Percentiles rank a stretch among this genome's conserved stretches.
phyloP scores from a whole-genome alignment of 805 yeast genomes.

The Teunomyces cretensis region DNA sequence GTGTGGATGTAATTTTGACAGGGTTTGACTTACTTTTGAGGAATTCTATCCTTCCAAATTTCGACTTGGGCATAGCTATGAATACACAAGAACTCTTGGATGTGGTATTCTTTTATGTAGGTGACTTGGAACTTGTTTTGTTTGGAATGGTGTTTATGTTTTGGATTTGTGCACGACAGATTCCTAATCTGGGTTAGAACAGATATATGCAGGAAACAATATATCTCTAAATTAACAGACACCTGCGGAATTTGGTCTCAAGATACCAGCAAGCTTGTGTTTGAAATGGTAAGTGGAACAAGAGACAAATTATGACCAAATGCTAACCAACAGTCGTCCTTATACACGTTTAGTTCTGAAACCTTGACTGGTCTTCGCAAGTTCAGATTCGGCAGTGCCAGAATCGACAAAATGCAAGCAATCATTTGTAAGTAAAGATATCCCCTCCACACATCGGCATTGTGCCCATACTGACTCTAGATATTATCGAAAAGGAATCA shows the following conservation, averaged over 20 bases:
- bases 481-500: conserved; percentile 54
- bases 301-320: neutral
- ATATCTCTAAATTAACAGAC: no score
- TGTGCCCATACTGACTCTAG: conserved; percentile 20
- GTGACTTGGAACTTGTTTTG: conserved; percentile 1
- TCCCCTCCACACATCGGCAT: neutral
- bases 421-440: conserved; percentile 47
- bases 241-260: no score
- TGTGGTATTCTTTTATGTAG: conserved; percentile 4
- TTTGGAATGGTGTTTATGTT: conserved; percentile 4
- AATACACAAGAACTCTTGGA: neutral
- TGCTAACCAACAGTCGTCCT: conserved; percentile 25
- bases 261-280: no score
- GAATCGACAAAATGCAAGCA: conserved; percentile 62
- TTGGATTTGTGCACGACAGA: conserved; percentile 3
- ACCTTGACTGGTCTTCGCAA: conserved; percentile 62
- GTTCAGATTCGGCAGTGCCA: conserved; percentile 71
- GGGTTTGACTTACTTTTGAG: conserved; percentile 37
- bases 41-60: conserved; percentile 42
- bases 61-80: conserved; percentile 6
- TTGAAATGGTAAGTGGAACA: neutral
- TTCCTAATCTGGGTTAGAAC: conserved; percentile 1
- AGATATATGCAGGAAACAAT: neutral
- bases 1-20: neutral
- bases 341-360: conserved; percentile 63